Evolutionary conservation across 208 protist species (phyloP), one percentile per base, ranked within the genome.

Genomic region (Phytomonas serpens): DNA sequence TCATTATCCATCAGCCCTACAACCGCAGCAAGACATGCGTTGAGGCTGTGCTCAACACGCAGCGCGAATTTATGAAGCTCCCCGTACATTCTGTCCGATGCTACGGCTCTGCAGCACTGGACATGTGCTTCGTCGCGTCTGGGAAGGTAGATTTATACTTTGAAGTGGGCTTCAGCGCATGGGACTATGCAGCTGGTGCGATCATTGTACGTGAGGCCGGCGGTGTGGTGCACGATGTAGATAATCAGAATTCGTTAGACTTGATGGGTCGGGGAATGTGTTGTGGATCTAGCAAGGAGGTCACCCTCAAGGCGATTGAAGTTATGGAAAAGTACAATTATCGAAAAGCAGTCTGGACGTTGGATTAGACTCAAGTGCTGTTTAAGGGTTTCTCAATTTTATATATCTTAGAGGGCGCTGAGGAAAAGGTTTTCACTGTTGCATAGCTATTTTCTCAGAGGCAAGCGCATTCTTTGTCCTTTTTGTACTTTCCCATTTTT

Each of bases 161-260:
- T 57, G 85, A 94, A 51, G 90, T 86, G 0, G 87, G 86, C n/a
- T 80, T 92, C 51, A 67, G 90, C 13, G 71, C 86, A 27, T 97
- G 88, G 89, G 86, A 93, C 64, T 81, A 88, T 38, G 87, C 88
- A 2, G 93, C 93, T 6, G 90, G 83, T 30, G 80, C 85, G 10
- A 83, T 95, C 34, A 94, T 97, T 71, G 80, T 97, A 19, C 79
- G 82, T 9, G 90, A 97, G 76, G 93, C 93, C 0, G 93, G 93
- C 51, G 93, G 92, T 19, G 83, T 95, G 6, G 87, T 95, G n/a
- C 88, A 93, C 68, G 83, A 91, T 77, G 82, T 93, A 30, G 86
- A 95, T 19, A 75, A 85, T 69, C 78, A 67, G 9, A 80, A 95
- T 0, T 70, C 70, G 19, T 83, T 89, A 23, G 82, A 90, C 72